Conservation (phyloP, 495 filamentous ascomycete genomes). For the Lasiosphaeria miniovina region DNA sequence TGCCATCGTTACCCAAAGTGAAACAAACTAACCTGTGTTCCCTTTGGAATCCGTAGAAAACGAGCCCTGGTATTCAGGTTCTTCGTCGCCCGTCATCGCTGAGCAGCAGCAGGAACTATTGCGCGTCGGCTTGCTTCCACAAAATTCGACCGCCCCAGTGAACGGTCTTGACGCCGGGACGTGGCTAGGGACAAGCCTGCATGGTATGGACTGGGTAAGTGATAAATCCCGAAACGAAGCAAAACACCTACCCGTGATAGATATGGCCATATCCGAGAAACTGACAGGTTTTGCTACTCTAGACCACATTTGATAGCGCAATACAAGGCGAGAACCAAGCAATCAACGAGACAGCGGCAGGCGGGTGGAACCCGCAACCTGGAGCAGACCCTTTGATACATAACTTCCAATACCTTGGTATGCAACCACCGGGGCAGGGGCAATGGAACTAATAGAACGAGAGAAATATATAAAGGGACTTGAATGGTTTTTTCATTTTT, state of each 20-base stretch:
- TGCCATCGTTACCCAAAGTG: background rate
- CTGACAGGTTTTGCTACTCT: background rate
- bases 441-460: background rate
- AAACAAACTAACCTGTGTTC: background rate
- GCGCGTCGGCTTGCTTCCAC: conserved; percentile 5
- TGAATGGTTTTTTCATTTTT: no score
- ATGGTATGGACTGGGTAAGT: conserved; percentile 23
- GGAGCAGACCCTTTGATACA: background rate
- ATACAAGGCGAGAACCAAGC: conserved; percentile 2
- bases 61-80: no score
- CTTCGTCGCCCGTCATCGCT: background rate
- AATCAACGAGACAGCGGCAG: background rate
- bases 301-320: conserved; percentile 18
- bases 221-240: no score
- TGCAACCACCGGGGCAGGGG: background rate
- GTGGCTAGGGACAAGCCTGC: conserved; percentile 7
- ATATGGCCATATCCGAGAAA: background rate
- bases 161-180: background rate
- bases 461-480: background rate
- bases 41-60: background rate
- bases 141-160: background rate
- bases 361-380: conserved; percentile 1
- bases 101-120: conserved; percentile 3
- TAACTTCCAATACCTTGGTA: background rate
- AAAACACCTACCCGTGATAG: no score